Evolutionary conservation across 805 yeast species (phyloP).

Genomic region (Kuraishia floccosa): DNA sequence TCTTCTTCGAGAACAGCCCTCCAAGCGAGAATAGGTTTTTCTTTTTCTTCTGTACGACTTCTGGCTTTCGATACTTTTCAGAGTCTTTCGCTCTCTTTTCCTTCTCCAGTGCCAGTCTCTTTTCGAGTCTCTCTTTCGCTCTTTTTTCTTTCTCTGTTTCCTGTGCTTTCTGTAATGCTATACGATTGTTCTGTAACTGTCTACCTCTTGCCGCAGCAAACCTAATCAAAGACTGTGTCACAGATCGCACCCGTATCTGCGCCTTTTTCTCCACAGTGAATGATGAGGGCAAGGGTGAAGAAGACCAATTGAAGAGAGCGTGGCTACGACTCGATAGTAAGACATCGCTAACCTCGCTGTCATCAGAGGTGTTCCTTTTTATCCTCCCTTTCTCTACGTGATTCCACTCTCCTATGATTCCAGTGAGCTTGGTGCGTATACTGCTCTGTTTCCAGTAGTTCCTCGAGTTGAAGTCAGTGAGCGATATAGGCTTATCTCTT

Average conservation of each 20-base stretch:
- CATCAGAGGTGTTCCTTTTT: too few relatives aligned
- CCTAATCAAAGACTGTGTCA: background rate
- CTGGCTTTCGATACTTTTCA: background rate
- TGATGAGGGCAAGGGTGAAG: background rate
- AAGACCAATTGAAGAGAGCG: constrained; percentile 1
- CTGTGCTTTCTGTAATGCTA: background rate
- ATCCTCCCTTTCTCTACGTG: constrained; percentile 14
- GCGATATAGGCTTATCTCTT: too few relatives aligned
- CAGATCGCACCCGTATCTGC: background rate
- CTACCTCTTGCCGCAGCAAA: constrained; percentile 1
- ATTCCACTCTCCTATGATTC: constrained; percentile 13
- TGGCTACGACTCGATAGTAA: background rate
- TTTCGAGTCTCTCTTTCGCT: constrained; percentile 1
- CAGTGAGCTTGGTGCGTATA: constrained; percentile 5
- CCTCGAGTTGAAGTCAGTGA: constrained; percentile 11
- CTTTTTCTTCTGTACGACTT: background rate
- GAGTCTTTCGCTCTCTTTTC: background rate
- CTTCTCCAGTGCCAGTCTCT: background rate
- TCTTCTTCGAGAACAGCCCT: constrained; percentile 1
- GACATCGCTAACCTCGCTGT: background rate
- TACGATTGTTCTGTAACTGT: background rate
- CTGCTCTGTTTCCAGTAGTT: constrained; percentile 7
- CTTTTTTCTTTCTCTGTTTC: background rate
- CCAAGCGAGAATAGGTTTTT: background rate
- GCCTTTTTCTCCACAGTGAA: background rate